Conservation (phyloP, 164 flowering plant genomes). For the Platanus orientalis region DNA sequence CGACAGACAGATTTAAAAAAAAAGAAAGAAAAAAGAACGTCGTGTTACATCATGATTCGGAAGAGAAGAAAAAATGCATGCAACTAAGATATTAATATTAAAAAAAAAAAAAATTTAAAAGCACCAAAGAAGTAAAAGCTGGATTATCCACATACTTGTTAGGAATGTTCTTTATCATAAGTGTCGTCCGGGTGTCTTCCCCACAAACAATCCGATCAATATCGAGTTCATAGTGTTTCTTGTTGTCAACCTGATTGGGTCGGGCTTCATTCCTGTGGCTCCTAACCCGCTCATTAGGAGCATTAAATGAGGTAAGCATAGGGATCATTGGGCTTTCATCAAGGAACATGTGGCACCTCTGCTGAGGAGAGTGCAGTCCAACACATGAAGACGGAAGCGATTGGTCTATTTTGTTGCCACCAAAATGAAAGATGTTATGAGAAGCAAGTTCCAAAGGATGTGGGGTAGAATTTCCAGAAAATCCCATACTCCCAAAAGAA, state of each 20-base stretch:
- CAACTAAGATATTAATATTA: neutral
- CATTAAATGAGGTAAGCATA: constrained; percentile 53
- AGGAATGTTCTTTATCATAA: constrained; percentile 90
- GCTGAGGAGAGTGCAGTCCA: constrained; percentile 62
- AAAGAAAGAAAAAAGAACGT: too few relatives aligned
- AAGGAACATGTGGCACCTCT: constrained; percentile 62
- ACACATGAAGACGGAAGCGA: constrained; percentile 40
- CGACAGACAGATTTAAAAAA: too few relatives aligned
- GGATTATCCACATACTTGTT: constrained; percentile 56
- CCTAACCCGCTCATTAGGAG: constrained; percentile 56
- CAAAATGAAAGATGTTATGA: constrained; percentile 50
- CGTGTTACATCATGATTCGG: too few relatives aligned
- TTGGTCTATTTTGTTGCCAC: constrained; percentile 58
- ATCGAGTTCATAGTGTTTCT: constrained; percentile 80
- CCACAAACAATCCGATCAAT: constrained; percentile 64
- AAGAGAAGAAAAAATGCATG: too few relatives aligned
- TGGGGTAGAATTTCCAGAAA: constrained; percentile 42
- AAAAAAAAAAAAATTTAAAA: neutral
- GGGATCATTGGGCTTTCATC: constrained; percentile 60
- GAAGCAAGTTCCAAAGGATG: constrained; percentile 72
- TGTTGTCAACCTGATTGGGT: constrained; percentile 53
- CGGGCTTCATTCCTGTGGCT: constrained; percentile 45
- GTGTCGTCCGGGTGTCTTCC: constrained; percentile 69
- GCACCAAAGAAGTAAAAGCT: neutral
- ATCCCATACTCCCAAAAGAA: constrained; percentile 63